phyloP scores from a whole-genome alignment of 2,329 filamentous ascomycete species.

The Hirsutella rhossiliensis region DNA sequence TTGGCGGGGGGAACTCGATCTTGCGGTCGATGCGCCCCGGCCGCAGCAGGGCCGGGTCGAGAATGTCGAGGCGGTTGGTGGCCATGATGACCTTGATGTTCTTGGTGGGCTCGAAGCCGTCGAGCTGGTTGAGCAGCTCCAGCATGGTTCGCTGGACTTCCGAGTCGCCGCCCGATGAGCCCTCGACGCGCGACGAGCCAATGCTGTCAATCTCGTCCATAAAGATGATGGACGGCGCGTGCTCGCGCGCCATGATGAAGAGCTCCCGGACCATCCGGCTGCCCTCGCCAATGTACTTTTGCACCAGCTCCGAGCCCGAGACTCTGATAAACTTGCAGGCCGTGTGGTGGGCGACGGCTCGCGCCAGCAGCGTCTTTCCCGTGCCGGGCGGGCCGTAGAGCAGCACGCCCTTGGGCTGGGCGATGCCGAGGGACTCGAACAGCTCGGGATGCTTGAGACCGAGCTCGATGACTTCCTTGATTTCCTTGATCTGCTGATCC shows the following conservation, averaged over 20 bases:
- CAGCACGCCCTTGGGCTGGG: constrained; percentile 93
- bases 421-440: constrained; percentile 97
- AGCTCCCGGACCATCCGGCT: constrained; percentile 97
- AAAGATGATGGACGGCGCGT: constrained; percentile 97
- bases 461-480: constrained; percentile 99
- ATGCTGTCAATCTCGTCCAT: constrained; percentile 99
- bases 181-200: constrained; percentile 91
- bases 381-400: constrained; percentile 95
- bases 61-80: constrained; percentile 92
- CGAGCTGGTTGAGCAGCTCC: constrained; percentile 93
- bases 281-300: constrained; percentile 98
- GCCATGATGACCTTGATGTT: constrained; percentile 99
- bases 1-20: constrained; percentile 97
- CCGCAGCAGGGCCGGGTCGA: constrained; percentile 86
- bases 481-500: constrained; percentile 99
- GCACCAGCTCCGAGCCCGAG: constrained; percentile 88
- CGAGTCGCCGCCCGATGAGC: constrained; percentile 87
- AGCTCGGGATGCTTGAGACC: constrained; percentile 97
- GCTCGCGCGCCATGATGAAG: constrained; percentile 98
- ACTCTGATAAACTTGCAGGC: constrained; percentile 99
- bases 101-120: constrained; percentile 97
- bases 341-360: constrained; percentile 95
- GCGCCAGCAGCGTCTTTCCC: constrained; percentile 87
- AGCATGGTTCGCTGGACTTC: constrained; percentile 98
- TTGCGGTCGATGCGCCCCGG: constrained; percentile 98